Evolutionary conservation across 164 flowering plant genomes (phyloP), one percentile per base, ranked within the genome.

Genomic region (Macadamia tetraphylla): DNA sequence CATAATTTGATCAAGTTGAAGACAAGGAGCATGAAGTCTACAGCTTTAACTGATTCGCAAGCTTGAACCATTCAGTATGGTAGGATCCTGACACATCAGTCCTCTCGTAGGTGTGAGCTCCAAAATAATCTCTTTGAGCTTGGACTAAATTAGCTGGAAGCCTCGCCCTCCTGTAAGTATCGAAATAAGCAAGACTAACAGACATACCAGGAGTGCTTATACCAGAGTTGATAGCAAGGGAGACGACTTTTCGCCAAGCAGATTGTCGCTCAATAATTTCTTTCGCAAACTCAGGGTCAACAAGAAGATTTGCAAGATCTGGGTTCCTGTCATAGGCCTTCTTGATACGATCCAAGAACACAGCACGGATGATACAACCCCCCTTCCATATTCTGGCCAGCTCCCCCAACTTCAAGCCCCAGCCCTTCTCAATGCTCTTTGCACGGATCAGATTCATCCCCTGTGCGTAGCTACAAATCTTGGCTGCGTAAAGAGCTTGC

Each of bases 321-420:
- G 86, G 70, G 74, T 85, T 88, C 68, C 91, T 79, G 30, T 85
- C 86, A 71, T 88, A 88, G 6, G 94, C 94, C 79, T 81, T 64
- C 80, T 87, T 88, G 71, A 88, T 88, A 61, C 89, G 73, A 71
- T 88, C 94, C 65, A 87, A 75, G 78, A 88, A 88, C 6, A 84
- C 73, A 0, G 94, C 94, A 32, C 94, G 76, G 69, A 88, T 88
- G 31, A 88, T 88, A 75, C 94, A 86, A 29, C 91, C 94, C 0
- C 94, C 94, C 67, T 88, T 88, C 94, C 94, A 88, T 31, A 88
- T 88, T 82, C 89, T 79, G 3, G 91, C 91, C 60, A 88, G 70
- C 70, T 88, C 91, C 30, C 94, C 91, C 78, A 88, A 75, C 73
- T 83, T 77, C 79, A 88, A 65, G 68, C 66, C 84, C 94, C 94